Percentiles rank a stretch among this genome's conserved stretches.
These are phyloP conservation scores for Nicotiana undulata DNA, from an alignment of 257 asterid species.

Conservation along the genomic window DNA sequence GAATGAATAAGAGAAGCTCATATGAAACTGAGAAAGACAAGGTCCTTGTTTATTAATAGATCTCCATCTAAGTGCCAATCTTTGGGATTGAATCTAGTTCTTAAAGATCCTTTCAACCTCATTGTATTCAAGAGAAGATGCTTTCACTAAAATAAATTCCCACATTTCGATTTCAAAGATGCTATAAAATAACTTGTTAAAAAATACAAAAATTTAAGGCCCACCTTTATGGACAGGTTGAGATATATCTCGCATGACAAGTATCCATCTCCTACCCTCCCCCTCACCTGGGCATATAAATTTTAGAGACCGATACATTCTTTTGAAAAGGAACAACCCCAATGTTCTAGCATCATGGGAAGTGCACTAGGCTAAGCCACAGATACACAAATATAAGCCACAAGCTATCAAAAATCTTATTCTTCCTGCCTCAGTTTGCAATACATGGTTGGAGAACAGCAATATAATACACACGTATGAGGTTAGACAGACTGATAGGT, in stretches of 20 bases:
- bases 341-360: neutral
- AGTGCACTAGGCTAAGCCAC: neutral
- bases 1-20: neutral
- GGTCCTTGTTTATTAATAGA: neutral
- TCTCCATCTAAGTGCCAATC: neutral
- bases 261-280: neutral
- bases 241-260: neutral
- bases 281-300: neutral
- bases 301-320: neutral
- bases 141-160: neutral
- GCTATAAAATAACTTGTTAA: neutral
- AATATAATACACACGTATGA: neutral
- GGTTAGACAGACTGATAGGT: neutral
- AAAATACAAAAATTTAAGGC: neutral
- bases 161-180: neutral
- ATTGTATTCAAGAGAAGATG: neutral
- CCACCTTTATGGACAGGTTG: neutral
- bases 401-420: neutral
- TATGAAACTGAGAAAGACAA: neutral
- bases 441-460: neutral
- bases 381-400: neutral
- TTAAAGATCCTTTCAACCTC: neutral
- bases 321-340: neutral
- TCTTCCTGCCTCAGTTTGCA: neutral
- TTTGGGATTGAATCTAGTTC: neutral